Evolutionary conservation across 2,329 filamentous ascomycete species (phyloP).

Genomic region (Lachnellula arida): DNA sequence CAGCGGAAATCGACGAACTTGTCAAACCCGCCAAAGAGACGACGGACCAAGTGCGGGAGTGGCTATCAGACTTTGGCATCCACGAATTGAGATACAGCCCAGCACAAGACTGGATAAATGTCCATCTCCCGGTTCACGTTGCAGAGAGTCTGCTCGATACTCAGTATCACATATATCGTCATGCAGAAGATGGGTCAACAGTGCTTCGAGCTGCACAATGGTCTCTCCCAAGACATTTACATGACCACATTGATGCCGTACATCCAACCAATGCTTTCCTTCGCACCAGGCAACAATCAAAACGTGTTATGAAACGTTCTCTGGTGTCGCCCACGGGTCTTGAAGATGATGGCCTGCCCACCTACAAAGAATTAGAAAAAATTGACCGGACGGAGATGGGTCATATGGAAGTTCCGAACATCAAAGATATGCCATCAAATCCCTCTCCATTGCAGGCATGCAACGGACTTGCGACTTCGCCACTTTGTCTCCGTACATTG

Average conservation of each 20-base stretch:
- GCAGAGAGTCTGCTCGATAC: slow-evolving; percentile 34
- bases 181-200: slow-evolving; percentile 24
- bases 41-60: slow-evolving; percentile 48
- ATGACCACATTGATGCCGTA: slow-evolving; percentile 41
- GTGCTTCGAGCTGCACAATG: slow-evolving; percentile 22
- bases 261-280: background rate
- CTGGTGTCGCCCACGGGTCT: background rate
- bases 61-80: slow-evolving; percentile 52
- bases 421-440: slow-evolving; percentile 1
- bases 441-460: slow-evolving; percentile 47
- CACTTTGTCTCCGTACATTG: slow-evolving; percentile 21
- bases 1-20: slow-evolving; percentile 47
- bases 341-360: background rate
- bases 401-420: too few relatives aligned
- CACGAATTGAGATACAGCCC: slow-evolving; percentile 39
- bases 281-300: slow-evolving; percentile 38
- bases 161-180: slow-evolving; percentile 33
- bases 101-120: slow-evolving; percentile 52
- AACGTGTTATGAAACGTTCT: slow-evolving; percentile 10
- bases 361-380: background rate
- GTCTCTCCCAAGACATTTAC: slow-evolving; percentile 39
- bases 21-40: slow-evolving; percentile 49
- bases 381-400: background rate
- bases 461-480: slow-evolving; percentile 41
- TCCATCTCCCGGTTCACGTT: slow-evolving; percentile 43